These are phyloP conservation scores for Vicia faba DNA, from an alignment of 306 rosid species.

Conservation along the genomic window DNA sequence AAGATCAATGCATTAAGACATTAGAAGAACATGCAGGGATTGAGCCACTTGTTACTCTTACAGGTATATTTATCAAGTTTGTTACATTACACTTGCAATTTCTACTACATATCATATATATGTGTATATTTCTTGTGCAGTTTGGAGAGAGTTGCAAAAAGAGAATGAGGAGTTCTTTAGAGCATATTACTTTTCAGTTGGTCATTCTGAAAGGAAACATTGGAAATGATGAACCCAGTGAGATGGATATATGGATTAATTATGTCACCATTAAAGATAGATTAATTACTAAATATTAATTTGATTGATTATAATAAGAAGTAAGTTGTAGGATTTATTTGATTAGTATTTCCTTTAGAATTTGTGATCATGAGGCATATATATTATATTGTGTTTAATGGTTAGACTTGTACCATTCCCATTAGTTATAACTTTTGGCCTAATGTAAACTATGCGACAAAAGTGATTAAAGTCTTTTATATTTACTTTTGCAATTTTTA, in stretches of 20 bases:
- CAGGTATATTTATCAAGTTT: conserved; percentile 50
- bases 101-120: background rate
- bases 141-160: conserved; percentile 92
- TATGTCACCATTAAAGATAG: conserved; percentile 29
- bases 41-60: conserved; percentile 72
- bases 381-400: background rate
- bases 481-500: background rate
- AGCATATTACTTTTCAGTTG: conserved; percentile 66
- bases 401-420: conserved; percentile 7
- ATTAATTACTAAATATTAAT: conserved; percentile 12
- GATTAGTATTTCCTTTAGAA: background rate
- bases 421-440: conserved; percentile 15
- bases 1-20: conserved; percentile 73
- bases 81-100: background rate
- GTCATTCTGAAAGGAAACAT: conserved; percentile 43
- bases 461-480: background rate
- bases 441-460: background rate
- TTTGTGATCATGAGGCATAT: background rate
- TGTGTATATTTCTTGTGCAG: conserved; percentile 47
- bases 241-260: background rate
- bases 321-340: conserved; percentile 5
- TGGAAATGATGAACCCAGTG: conserved; percentile 32
- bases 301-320: background rate
- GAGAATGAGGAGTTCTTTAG: conserved; percentile 82
- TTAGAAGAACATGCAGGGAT: conserved; percentile 77